Percentiles rank a stretch among this genome's conserved stretches.
phyloP scores from a whole-genome alignment of 2,329 filamentous ascomycete genomes.

The Calonectria naviculata region DNA sequence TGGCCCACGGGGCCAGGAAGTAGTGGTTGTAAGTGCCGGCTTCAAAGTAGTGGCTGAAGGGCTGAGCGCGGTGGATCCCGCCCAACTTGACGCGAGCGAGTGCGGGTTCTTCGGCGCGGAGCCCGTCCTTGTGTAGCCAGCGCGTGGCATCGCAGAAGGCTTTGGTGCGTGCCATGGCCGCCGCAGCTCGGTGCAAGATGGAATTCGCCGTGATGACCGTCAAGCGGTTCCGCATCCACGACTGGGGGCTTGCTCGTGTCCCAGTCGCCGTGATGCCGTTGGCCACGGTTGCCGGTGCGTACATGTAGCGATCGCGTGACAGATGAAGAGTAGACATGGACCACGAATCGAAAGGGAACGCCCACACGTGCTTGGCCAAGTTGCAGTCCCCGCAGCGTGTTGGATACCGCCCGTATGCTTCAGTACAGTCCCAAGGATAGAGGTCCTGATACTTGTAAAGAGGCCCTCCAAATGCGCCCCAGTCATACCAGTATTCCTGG shows the following conservation, averaged over 20 bases:
- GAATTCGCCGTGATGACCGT: not conserved
- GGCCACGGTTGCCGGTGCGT: not conserved
- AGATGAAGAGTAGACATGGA: not conserved
- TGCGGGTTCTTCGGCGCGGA: not conserved
- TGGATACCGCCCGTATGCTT: constrained; percentile 46
- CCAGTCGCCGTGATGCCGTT: not conserved
- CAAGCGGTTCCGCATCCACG: not conserved
- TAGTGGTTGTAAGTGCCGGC: not conserved
- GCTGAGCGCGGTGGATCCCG: not conserved
- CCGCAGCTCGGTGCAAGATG: not conserved
- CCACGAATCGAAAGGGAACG: not conserved
- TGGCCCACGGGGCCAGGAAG: not conserved
- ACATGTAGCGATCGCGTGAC: not conserved
- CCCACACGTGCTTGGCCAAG: not conserved
- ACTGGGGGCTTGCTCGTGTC: not conserved
- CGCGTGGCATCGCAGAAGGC: not conserved
- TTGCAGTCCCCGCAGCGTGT: not conserved
- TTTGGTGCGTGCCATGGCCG: not conserved
- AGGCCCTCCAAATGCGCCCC: constrained; percentile 51
- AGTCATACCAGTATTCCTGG: constrained; percentile 59
- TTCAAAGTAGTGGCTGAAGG: not conserved
- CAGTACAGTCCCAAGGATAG: constrained; percentile 61
- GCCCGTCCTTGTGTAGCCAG: not conserved
- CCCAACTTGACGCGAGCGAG: not conserved
- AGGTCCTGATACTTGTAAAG: constrained; percentile 54